Conservation (phyloP, 2,329 filamentous ascomycete genomes). For the Scedosporium aurantiacum region DNA sequence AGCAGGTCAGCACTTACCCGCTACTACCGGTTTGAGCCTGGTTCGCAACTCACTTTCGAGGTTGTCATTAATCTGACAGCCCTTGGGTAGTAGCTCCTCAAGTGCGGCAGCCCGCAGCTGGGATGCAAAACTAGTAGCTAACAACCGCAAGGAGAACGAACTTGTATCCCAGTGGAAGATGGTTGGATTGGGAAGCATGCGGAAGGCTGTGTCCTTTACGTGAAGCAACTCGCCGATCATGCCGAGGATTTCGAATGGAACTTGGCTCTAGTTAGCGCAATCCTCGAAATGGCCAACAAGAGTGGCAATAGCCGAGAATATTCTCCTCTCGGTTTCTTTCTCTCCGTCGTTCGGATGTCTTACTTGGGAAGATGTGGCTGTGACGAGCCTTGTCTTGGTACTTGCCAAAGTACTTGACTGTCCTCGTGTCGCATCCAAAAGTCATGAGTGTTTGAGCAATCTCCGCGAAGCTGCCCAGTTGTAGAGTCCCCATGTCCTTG, state of each 20-base stretch:
- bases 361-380: slow-evolving; percentile 41
- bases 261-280: slow-evolving; percentile 18
- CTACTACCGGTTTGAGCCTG: too few relatives aligned
- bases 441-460: slow-evolving; percentile 40
- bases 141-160: slow-evolving; percentile 22
- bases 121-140: too few relatives aligned
- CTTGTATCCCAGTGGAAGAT: slow-evolving; percentile 39
- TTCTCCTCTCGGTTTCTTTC: too few relatives aligned
- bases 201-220: slow-evolving; percentile 36
- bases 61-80: too few relatives aligned
- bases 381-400: slow-evolving; percentile 20
- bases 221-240: slow-evolving; percentile 43
- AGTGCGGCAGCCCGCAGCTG: too few relatives aligned
- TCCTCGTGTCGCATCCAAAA: slow-evolving; percentile 43
- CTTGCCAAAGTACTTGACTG: slow-evolving; percentile 31
- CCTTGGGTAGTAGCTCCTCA: too few relatives aligned
- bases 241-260: slow-evolving; percentile 47
- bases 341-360: slow-evolving; percentile 7
- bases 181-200: slow-evolving; percentile 46
- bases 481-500: slow-evolving; percentile 30
- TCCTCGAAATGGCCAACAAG: too few relatives aligned
- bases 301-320: too few relatives aligned
- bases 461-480: slow-evolving; percentile 37
- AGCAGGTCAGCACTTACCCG: too few relatives aligned
- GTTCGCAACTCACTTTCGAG: too few relatives aligned